Evolutionary conservation across 305 asterid genomes (phyloP), one percentile per base, ranked within the genome.

Genomic region (Fraxinus nigra): DNA sequence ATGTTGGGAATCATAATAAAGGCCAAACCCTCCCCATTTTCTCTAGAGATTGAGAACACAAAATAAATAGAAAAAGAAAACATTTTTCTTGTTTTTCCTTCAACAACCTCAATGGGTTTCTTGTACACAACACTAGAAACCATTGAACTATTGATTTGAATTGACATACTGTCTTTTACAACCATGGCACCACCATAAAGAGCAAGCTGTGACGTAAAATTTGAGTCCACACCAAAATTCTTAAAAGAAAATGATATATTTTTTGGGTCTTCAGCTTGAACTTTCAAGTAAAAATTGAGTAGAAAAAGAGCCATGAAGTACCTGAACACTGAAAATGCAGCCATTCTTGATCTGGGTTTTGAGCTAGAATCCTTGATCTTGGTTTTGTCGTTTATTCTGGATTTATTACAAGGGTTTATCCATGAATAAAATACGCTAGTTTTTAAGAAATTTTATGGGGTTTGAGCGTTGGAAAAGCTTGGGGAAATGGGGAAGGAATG

Each of bases 131-230:
- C 84, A 72, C 86, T 82, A 79, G 85, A 78, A 83, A 59, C 82
- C 83, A 85, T 84, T 63, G 93, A 92, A 70, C 97, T 97, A 85
- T 94, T 77, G 40, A 96, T 75, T 85, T 88, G 90, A 81, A 94
- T 67, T 67, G 74, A 67, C 74, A 67, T 3, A 48, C 87, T 86
- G 59, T 77, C 90, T 6, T 80, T 78, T 82, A 43, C 89, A 82
- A 88, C 86, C 91, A 88, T 85, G 78, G 97, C 97, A 85, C 91
- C 97, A 79, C 99, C 99, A 87, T 81, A 88, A 37, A 94, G 89
- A 75, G 90, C 89, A 85, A 96, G 76, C 79, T 80, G 79, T 0
- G 95, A 87, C 89, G 80, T 92, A 82, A 92, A 88, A 82, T 89
- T 86, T 9, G 94, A 88, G 86, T 85, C 92, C 85, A 87, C 81